phyloP scores from a whole-genome alignment of 1,284 basidiomycete species.

The Pascua guehoae region DNA sequence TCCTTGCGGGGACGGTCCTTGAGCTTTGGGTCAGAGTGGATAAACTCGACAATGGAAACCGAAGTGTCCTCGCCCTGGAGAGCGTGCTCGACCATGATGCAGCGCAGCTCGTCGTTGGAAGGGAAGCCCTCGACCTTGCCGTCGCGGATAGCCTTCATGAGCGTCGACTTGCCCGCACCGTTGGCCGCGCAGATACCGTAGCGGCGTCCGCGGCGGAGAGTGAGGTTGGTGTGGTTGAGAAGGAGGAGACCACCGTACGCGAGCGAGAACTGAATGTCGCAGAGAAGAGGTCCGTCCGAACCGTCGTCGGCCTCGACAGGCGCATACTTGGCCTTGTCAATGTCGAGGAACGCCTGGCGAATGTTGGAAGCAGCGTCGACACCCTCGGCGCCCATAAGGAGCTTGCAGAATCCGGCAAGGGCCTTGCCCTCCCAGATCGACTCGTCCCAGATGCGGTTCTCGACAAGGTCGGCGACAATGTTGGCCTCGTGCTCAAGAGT shows the following conservation, averaged over 20 bases:
- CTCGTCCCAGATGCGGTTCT: constrained; percentile 64
- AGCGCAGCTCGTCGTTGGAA: constrained; percentile 76
- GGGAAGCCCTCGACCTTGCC: constrained; percentile 96
- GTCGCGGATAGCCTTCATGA: constrained; percentile 92
- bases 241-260: constrained; percentile 94
- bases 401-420: constrained; percentile 63
- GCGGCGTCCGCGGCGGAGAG: constrained; percentile 81
- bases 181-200: constrained; percentile 96
- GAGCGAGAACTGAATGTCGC: constrained; percentile 89
- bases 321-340: constrained; percentile 62
- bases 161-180: constrained; percentile 92
- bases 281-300: constrained; percentile 76
- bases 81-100: constrained; percentile 94
- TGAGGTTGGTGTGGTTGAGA: constrained; percentile 90
- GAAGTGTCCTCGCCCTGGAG: constrained; percentile 88
- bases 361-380: constrained; percentile 60
- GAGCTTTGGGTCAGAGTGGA: constrained; percentile 61
- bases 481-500: constrained; percentile 67
- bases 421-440: constrained; percentile 67
- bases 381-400: constrained; percentile 49
- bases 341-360: constrained; percentile 68
- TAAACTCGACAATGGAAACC: constrained; percentile 78
- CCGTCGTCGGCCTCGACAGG: constrained; percentile 92
- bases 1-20: constrained; percentile 60
- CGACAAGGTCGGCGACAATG: constrained; percentile 72